These are phyloP conservation scores for Candida tetrigidarum DNA, from an alignment of 1,139 yeast species.

Conservation along the genomic window DNA sequence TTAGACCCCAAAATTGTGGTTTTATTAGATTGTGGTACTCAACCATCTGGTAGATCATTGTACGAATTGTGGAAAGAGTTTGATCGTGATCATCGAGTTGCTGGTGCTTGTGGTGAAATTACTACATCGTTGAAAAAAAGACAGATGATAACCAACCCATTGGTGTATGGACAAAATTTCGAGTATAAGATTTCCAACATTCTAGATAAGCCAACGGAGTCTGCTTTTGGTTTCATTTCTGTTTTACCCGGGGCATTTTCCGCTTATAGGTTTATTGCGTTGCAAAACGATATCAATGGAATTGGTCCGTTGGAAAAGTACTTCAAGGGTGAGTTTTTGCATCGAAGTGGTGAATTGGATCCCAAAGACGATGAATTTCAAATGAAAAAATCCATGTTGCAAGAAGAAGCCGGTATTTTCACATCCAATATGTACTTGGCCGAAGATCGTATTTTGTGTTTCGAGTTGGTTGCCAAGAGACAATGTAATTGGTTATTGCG, in stretches of 20 bases:
- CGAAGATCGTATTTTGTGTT: conserved; percentile 54
- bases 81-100: conserved; percentile 50
- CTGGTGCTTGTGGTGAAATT: conserved; percentile 57
- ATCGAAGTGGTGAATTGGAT: conserved; percentile 48
- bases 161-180: conserved; percentile 52
- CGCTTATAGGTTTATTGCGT: conserved; percentile 46
- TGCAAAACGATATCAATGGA: conserved; percentile 47
- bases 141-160: conserved; percentile 48
- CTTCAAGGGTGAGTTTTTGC: conserved; percentile 53
- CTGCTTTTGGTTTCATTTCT: conserved; percentile 49
- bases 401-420: conserved; percentile 53
- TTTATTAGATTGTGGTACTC: conserved; percentile 53
- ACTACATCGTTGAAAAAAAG: conserved; percentile 46
- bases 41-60: conserved; percentile 49
- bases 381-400: conserved; percentile 40
- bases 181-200: conserved; percentile 52
- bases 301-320: conserved; percentile 52
- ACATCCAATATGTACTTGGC: conserved; percentile 56
- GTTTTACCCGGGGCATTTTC: conserved; percentile 54
- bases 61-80: conserved; percentile 55
- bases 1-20: conserved; percentile 48
- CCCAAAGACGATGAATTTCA: conserved; percentile 51
- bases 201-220: conserved; percentile 51
- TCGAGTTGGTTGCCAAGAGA: conserved; percentile 50
- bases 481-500: conserved; percentile 51